Conservation (phyloP, 2,329 filamentous ascomycete species). For the Metarhizium anisopliae region DNA sequence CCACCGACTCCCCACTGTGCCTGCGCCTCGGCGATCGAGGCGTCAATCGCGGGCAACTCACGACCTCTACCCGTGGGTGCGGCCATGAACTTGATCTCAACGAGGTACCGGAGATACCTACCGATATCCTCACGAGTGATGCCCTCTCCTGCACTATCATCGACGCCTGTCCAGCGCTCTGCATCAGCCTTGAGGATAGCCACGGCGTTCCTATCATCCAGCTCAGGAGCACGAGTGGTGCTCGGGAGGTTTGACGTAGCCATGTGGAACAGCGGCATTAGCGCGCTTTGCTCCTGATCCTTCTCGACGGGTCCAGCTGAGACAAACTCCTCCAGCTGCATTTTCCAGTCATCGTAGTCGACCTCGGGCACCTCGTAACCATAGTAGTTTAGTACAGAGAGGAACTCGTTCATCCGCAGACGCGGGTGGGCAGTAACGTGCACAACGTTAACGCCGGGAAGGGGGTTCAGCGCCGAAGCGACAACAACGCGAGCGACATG, state of each 20-base stretch:
- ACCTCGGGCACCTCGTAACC: conserved; percentile 67
- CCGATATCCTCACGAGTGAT: conserved; percentile 17
- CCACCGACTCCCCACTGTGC: not conserved
- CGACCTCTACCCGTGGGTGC: conserved; percentile 19
- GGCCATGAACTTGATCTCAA: conserved; percentile 19
- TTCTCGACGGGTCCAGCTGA: conserved; percentile 16
- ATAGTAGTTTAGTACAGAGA: conserved; percentile 60
- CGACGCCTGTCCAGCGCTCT: conserved; percentile 45
- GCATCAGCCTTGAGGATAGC: conserved; percentile 55
- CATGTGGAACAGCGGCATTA: conserved; percentile 62
- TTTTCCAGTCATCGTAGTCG: conserved; percentile 44
- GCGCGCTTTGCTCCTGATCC: conserved; percentile 19
- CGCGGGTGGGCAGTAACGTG: conserved; percentile 77
- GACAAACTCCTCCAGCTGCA: conserved; percentile 18
- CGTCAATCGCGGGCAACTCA: conserved; percentile 11
- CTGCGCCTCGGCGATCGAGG: not conserved
- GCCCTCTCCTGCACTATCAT: conserved; percentile 39
- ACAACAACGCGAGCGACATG: conserved; percentile 77
- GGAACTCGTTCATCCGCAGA: conserved; percentile 41
- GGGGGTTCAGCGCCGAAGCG: conserved; percentile 58
- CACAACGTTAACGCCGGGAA: conserved; percentile 47
- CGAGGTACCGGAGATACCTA: conserved; percentile 18
- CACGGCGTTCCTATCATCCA: conserved; percentile 53
- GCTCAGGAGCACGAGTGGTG: conserved; percentile 59
- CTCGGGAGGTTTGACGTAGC: conserved; percentile 52